phyloP scores from a whole-genome alignment of 768 basidiomycete species.

The Flagelloscypha sp. region DNA sequence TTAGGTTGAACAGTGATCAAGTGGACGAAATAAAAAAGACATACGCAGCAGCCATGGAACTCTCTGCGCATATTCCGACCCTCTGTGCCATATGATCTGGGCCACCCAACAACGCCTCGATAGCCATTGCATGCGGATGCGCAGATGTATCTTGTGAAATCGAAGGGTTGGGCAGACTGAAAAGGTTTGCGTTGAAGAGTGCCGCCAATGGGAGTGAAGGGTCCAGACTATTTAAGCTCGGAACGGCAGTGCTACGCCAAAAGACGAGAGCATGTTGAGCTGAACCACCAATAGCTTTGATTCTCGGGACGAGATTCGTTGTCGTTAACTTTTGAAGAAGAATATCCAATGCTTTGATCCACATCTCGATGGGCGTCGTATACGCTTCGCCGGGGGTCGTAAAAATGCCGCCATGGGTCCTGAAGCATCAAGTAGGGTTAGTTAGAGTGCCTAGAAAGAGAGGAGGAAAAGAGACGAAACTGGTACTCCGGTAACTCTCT shows the following conservation, averaged over 20 bases:
- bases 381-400: constrained; percentile 81
- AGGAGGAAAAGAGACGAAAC: constrained; percentile 26
- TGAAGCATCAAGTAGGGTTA: constrained; percentile 21
- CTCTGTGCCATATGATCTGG: constrained; percentile 70
- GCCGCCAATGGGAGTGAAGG: constrained; percentile 60
- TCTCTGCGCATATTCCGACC: constrained; percentile 64
- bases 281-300: constrained; percentile 64
- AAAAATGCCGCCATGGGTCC: constrained; percentile 82
- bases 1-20: too few species aligned
- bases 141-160: constrained; percentile 76
- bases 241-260: constrained; percentile 77
- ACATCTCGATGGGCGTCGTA: constrained; percentile 86
- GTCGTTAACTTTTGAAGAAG: constrained; percentile 67
- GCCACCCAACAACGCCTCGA: constrained; percentile 70
- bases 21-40: too few species aligned
- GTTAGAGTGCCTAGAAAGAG: constrained; percentile 7
- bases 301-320: constrained; percentile 61
- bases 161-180: constrained; percentile 68
- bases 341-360: constrained; percentile 76
- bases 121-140: constrained; percentile 65
- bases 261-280: constrained; percentile 66
- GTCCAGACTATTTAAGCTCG: constrained; percentile 65
- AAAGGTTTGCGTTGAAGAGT: constrained; percentile 59
- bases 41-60: constrained; percentile 64
- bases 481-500: constrained; percentile 71